phyloP scores from a whole-genome alignment of 192 early-diverging fungal species.

The Entomortierella chlamydospora region DNA sequence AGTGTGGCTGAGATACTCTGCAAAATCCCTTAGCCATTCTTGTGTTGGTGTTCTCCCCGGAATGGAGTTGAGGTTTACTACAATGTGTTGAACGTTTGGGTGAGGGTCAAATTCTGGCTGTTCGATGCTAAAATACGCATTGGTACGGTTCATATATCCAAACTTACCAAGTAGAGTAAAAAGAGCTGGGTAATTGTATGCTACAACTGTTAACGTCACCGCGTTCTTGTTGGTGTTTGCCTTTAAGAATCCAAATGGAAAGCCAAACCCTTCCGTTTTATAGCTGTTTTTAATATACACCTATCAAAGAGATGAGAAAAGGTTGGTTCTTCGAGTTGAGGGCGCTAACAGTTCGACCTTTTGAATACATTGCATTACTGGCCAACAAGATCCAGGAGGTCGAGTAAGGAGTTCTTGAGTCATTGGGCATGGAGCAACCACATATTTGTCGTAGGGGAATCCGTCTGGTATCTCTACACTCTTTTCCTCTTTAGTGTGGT shows the following conservation, averaged over 20 bases:
- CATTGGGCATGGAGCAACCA: slow-evolving; percentile 70
- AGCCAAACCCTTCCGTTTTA: slow-evolving; percentile 68
- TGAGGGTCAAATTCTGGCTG: not conserved
- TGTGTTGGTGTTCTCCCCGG: slow-evolving; percentile 59
- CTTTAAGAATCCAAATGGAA: slow-evolving; percentile 82
- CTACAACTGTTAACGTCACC: slow-evolving; percentile 80
- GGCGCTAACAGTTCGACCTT: not conserved
- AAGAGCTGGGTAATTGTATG: slow-evolving; percentile 84
- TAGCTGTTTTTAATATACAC: slow-evolving; percentile 75
- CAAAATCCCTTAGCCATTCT: slow-evolving; percentile 67
- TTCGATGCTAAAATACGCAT: no score
- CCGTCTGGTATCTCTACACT: slow-evolving; percentile 72
- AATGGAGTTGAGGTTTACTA: slow-evolving; percentile 42
- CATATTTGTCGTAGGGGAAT: slow-evolving; percentile 84
- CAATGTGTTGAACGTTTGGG: no score
- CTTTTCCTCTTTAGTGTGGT: slow-evolving; percentile 61
- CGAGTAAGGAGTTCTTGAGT: slow-evolving; percentile 72
- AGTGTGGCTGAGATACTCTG: slow-evolving; percentile 71
- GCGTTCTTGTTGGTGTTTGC: slow-evolving; percentile 70
- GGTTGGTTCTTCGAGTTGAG: not conserved
- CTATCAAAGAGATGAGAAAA: slow-evolving; percentile 1
- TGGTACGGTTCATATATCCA: not conserved
- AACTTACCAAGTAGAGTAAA: slow-evolving; percentile 71
- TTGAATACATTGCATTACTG: slow-evolving; percentile 34
- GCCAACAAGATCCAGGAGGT: slow-evolving; percentile 66